phyloP scores from a whole-genome alignment of 2,329 filamentous ascomycete genomes.

The Cryphonectria naterciae region DNA sequence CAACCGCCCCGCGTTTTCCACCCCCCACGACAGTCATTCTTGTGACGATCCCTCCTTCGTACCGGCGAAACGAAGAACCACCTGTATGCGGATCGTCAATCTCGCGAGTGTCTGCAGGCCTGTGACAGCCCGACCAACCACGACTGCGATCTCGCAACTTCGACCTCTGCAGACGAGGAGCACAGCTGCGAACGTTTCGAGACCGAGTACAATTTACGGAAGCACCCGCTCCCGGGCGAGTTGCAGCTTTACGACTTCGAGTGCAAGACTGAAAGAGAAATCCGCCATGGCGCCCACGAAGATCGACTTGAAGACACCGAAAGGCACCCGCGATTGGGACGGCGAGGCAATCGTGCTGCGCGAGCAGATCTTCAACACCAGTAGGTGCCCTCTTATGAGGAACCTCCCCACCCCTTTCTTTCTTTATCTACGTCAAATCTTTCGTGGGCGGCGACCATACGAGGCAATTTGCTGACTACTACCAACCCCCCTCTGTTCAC shows the following conservation, averaged over 20 bases:
- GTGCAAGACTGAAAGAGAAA: background rate
- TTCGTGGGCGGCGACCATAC: background rate
- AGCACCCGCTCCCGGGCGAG: background rate
- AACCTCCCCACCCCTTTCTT: too few relatives aligned
- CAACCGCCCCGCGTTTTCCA: background rate
- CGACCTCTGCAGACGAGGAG: background rate
- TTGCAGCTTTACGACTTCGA: slow-evolving; percentile 5
- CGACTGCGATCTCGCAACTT: slow-evolving; percentile 4
- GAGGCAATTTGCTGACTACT: slow-evolving; percentile 42
- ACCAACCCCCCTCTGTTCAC: slow-evolving; percentile 44
- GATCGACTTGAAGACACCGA: slow-evolving; percentile 35
- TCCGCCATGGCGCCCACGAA: slow-evolving; percentile 26
- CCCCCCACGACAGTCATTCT: background rate
- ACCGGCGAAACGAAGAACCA: background rate
- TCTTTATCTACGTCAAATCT: background rate
- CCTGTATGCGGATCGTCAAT: slow-evolving; percentile 24
- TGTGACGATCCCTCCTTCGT: background rate
- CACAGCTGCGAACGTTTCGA: slow-evolving; percentile 4
- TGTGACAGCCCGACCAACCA: slow-evolving; percentile 20
- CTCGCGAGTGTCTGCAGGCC: slow-evolving; percentile 21
- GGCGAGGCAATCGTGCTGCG: slow-evolving; percentile 34
- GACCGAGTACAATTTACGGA: background rate
- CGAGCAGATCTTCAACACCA: slow-evolving; percentile 35
- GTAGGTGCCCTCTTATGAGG: slow-evolving; percentile 12
- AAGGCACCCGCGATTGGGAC: slow-evolving; percentile 37